Percentiles rank a stretch among this genome's conserved stretches.
Evolutionary conservation across 2,329 filamentous ascomycete species (phyloP).

Genomic region (Trichoderma asperellum): DNA sequence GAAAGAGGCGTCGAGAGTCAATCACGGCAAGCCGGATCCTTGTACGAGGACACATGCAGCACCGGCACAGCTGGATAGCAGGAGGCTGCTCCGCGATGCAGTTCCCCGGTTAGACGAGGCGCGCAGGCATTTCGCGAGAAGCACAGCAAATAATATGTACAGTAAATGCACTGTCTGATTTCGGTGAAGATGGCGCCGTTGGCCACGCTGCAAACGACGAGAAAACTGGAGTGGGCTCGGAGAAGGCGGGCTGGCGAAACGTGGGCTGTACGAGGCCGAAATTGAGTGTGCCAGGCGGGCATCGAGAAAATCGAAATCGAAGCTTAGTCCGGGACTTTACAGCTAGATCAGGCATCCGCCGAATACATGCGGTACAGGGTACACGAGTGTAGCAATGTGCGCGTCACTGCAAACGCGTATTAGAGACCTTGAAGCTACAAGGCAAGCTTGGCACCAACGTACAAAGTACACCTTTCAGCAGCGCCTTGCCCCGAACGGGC

Average conservation of each 20-base stretch:
- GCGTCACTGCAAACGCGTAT: neutral
- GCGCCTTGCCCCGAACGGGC: neutral
- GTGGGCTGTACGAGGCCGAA: neutral
- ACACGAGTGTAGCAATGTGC: neutral
- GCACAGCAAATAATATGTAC: neutral
- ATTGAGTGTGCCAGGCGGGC: neutral
- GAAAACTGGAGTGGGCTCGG: slow-evolving; percentile 10
- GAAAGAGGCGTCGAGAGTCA: neutral
- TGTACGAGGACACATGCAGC: neutral
- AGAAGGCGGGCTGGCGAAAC: neutral
- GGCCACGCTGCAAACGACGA: neutral
- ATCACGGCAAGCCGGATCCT: neutral
- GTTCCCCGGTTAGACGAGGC: neutral
- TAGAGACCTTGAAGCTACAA: neutral
- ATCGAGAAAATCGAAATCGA: neutral
- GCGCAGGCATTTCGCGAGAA: neutral
- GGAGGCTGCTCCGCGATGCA: neutral
- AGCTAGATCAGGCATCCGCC: slow-evolving; percentile 22
- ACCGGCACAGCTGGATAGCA: neutral
- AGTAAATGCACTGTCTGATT: slow-evolving; percentile 5
- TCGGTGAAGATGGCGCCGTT: neutral
- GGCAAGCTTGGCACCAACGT: neutral
- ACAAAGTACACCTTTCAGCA: neutral
- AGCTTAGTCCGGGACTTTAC: neutral
- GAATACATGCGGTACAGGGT: neutral